Conservation (phyloP, 2,329 filamentous ascomycete species). For the Cadophora gregata region DNA sequence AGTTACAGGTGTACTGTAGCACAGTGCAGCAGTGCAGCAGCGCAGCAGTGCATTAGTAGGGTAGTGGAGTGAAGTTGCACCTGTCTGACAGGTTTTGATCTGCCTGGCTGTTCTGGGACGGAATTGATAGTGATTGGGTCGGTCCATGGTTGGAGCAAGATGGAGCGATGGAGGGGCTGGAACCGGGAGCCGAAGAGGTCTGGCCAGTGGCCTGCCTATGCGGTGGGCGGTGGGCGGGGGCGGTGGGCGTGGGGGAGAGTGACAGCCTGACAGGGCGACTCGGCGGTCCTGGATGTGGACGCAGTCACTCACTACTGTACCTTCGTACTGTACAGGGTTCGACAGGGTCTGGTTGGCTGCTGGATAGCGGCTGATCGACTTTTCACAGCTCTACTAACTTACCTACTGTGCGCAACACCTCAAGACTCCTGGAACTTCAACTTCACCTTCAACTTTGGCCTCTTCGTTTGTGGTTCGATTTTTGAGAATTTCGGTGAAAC, state of each 20-base stretch:
- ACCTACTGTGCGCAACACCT: neutral
- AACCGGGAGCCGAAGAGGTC: neutral
- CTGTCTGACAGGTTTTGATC: conserved; percentile 1
- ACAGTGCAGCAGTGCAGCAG: neutral
- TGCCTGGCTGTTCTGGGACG: neutral
- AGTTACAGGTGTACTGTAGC: neutral
- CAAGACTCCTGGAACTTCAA: neutral
- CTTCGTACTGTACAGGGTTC: too few relatives aligned
- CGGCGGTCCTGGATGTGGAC: neutral
- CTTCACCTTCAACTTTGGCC: too few relatives aligned
- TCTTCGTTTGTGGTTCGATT: neutral
- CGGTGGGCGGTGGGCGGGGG: too few relatives aligned
- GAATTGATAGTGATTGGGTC: neutral
- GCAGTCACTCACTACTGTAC: neutral
- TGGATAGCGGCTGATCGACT: neutral
- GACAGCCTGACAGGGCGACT: neutral
- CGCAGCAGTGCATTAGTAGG: too few relatives aligned
- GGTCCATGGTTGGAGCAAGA: too few relatives aligned
- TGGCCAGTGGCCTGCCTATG: neutral
- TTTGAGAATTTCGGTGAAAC: neutral
- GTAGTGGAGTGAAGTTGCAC: neutral
- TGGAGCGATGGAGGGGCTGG: neutral
- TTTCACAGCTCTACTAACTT: neutral
- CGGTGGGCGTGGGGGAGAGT: too few relatives aligned
- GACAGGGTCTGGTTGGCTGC: neutral